Evolutionary conservation across 768 basidiomycete genomes (phyloP), one percentile per base, ranked within the genome.

Genomic region (Leucosporidium yakuticum): DNA sequence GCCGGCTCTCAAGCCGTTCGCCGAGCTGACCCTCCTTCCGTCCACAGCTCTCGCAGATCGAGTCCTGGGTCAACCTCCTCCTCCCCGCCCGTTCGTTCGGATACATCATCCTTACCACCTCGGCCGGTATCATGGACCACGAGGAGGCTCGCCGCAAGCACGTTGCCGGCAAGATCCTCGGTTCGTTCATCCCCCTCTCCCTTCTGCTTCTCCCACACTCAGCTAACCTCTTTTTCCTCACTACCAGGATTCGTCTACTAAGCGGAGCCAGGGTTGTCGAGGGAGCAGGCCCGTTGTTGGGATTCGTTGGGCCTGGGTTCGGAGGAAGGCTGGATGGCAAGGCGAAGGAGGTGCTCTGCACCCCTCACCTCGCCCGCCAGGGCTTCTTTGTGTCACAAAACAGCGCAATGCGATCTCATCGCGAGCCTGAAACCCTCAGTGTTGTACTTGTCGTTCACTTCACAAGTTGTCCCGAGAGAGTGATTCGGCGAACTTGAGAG

Each of bases 61-160:
- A 95, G 81, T 83, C 84, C 71, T 97, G 95, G 95, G 91, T 98
- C 83, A 93, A 93, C 85, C 84, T 91, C 83, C 82, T 99, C 68
- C 85, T 98, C 69, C 96, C 96, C 67, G 87, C 95, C 75, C 88
- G 96, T 87, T 88, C 88, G 25, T 97, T 99, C 80, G 96, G 95
- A 55, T 87, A 89, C 78, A 88, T 98, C 81, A 96, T 98, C 82
- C 83, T 98, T 70, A 99, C 95, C 74, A 98, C 95, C 60, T 95
- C 92, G 25, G 91, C 92, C 23, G 96, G 96, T 73, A 99, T 98
- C 80, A 85, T 98, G 79, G 96, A 97, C 82, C 96, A 99, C 80
- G 93, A 96, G 80, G 95, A 98, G 84, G 95, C 95, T 56, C 87
- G 95, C 82, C 88, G 93, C 77, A 98, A 97, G 84, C 93, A 95